Conservation (phyloP, 2,329 filamentous ascomycete species). For the Nakataea oryzae region DNA sequence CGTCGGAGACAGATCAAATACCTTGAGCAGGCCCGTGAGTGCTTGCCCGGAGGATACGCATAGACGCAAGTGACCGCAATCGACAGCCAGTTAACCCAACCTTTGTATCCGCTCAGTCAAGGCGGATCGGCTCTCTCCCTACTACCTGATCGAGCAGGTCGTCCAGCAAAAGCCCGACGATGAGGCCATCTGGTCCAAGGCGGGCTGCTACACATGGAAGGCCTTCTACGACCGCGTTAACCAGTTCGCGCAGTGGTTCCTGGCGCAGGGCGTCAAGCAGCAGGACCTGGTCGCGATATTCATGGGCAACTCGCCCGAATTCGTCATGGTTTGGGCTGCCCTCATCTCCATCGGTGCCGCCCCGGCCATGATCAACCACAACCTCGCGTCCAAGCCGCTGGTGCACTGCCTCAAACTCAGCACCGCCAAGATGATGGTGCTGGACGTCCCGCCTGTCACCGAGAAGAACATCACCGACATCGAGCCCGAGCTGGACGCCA, state of each 20-base stretch:
- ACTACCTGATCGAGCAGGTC: constrained; percentile 53
- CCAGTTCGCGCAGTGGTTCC: constrained; percentile 53
- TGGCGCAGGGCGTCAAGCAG: constrained; percentile 44
- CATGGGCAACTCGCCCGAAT: constrained; percentile 58
- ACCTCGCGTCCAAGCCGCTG: constrained; percentile 52
- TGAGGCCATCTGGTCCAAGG: constrained; percentile 58
- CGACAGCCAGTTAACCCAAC: background rate
- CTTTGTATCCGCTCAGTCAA: constrained; percentile 23
- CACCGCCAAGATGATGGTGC: constrained; percentile 42
- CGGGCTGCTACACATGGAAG: constrained; percentile 47
- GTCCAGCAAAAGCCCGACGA: constrained; percentile 39
- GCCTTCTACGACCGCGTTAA: constrained; percentile 44
- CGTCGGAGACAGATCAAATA: constrained; percentile 29
- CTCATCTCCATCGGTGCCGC: constrained; percentile 56
- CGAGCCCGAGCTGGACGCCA: constrained; percentile 33
- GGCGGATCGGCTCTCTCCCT: constrained; percentile 46
- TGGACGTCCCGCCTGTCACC: constrained; percentile 45
- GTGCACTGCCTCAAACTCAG: constrained; percentile 55
- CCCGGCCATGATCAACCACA: constrained; percentile 63
- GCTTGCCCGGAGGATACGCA: constrained; percentile 3
- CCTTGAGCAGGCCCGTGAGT: constrained; percentile 36
- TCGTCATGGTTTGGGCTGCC: constrained; percentile 55
- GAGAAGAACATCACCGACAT: constrained; percentile 47
- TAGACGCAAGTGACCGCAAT: background rate
- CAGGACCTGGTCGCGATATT: constrained; percentile 56